A percentile compares a stretch with the other conserved stretches of the same genome.
phyloP scores from a whole-genome alignment of 2,329 filamentous ascomycete species.

The Curvularia verruculosa region DNA sequence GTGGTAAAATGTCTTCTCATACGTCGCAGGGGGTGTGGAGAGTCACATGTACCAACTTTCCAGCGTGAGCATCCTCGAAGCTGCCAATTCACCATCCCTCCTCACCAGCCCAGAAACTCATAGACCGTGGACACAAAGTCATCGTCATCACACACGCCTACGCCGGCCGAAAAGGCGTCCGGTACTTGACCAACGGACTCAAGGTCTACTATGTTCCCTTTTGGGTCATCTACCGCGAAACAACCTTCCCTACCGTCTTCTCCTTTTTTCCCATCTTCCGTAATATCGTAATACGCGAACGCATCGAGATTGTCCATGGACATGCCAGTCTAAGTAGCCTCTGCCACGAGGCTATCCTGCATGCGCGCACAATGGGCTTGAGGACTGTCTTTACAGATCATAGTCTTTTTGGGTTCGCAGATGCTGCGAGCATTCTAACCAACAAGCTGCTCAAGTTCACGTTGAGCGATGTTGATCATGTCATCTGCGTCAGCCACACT shows the following conservation, averaged over 20 bases:
- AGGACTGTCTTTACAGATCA: constrained; percentile 97
- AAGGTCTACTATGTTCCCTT: constrained; percentile 99
- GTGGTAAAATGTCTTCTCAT: constrained; percentile 26
- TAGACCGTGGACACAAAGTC: constrained; percentile 97
- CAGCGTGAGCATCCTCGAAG: constrained; percentile 56
- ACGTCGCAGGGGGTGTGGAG: constrained; percentile 75
- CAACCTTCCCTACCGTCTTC: constrained; percentile 95
- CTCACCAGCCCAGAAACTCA: constrained; percentile 70
- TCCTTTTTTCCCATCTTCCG: constrained; percentile 98
- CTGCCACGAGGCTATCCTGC: constrained; percentile 92
- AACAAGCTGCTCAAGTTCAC: constrained; percentile 98
- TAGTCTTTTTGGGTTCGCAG: constrained; percentile 95
- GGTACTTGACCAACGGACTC: constrained; percentile 95
- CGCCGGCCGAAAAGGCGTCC: constrained; percentile 84
- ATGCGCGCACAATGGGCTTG: constrained; percentile 94
- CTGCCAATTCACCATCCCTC: neutral
- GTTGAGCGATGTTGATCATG: constrained; percentile 95
- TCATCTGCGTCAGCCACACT: constrained; percentile 97
- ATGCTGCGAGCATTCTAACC: constrained; percentile 91
- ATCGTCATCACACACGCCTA: constrained; percentile 97
- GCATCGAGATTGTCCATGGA: constrained; percentile 97
- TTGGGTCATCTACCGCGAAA: constrained; percentile 90
- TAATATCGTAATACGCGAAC: constrained; percentile 92
- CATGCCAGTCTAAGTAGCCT: constrained; percentile 92
- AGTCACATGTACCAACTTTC: constrained; percentile 98